A percentile compares a stretch with the other conserved stretches of the same genome.
These are phyloP conservation scores for Cryptococcus jaspeensis DNA, from an alignment of 1,284 basidiomycete species.

Conservation along the genomic window DNA sequence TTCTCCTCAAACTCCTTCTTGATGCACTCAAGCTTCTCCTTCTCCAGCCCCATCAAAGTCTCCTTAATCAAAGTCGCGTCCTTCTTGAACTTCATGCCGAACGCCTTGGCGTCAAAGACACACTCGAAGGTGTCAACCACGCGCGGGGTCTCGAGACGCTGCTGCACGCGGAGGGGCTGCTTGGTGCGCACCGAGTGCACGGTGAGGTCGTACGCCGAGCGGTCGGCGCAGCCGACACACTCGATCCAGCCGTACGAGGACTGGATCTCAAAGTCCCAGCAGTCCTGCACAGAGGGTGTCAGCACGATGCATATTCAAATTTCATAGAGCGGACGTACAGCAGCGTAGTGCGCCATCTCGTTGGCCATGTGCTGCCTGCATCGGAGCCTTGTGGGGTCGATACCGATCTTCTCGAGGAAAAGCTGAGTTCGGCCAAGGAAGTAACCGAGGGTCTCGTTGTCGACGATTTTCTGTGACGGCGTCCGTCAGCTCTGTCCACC, in stretches of 20 bases:
- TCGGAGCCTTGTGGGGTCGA: constrained; percentile 78
- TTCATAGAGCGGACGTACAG: constrained; percentile 41
- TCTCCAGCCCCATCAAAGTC: constrained; percentile 66
- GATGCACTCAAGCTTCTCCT: constrained; percentile 66
- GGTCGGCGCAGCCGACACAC: constrained; percentile 98
- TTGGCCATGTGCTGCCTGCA: constrained; percentile 97
- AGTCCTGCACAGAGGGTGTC: constrained; percentile 58
- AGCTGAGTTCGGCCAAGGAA: constrained; percentile 91
- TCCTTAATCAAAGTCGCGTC: constrained; percentile 74
- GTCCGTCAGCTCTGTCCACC: neutral
- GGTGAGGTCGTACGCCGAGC: constrained; percentile 88
- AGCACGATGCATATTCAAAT: neutral
- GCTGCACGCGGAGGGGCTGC: constrained; percentile 74
- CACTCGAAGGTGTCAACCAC: constrained; percentile 71
- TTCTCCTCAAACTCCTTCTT: constrained; percentile 71
- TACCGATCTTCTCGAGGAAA: constrained; percentile 90
- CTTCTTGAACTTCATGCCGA: constrained; percentile 88
- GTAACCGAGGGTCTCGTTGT: constrained; percentile 97
- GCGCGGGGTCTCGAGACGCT: constrained; percentile 78
- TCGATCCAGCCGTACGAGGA: constrained; percentile 97
- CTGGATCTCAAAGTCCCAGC: constrained; percentile 98
- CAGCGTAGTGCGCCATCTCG: constrained; percentile 99
- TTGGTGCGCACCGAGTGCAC: constrained; percentile 60
- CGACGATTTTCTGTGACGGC: constrained; percentile 68
- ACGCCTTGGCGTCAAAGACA: constrained; percentile 80